Percentiles rank a stretch among this genome's conserved stretches.
phyloP scores from a whole-genome alignment of 768 basidiomycete species.

The Mycena crocata region DNA sequence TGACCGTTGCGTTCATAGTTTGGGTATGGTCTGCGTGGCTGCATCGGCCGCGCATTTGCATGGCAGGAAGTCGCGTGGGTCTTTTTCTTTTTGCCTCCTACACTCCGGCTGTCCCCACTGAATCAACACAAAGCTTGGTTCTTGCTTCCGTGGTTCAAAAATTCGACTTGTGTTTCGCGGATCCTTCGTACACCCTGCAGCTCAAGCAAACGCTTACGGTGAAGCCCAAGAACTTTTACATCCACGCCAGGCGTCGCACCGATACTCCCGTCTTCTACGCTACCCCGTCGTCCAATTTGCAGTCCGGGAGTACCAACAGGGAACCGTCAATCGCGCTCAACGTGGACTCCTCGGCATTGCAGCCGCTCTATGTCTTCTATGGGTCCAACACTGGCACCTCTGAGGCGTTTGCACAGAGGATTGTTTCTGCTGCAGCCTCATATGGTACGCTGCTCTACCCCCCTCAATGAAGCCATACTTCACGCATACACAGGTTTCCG shows the following conservation, averaged over 20 bases:
- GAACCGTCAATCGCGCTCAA: background rate
- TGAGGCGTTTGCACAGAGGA: slow-evolving; percentile 57
- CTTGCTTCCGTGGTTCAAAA: slow-evolving; percentile 54
- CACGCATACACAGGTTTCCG: slow-evolving; percentile 48
- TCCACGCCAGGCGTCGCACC: slow-evolving; percentile 52
- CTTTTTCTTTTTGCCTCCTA: background rate
- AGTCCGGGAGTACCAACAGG: background rate
- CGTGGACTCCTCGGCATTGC: background rate
- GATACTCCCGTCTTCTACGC: slow-evolving; percentile 31
- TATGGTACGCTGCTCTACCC: slow-evolving; percentile 46
- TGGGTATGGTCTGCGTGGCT: slow-evolving; percentile 37
- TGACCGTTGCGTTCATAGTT: slow-evolving; percentile 12
- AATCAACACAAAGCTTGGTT: slow-evolving; percentile 39
- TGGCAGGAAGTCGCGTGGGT: slow-evolving; percentile 55
- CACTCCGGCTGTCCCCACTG: no score
- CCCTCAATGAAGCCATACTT: no score
- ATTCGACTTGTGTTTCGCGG: slow-evolving; percentile 55
- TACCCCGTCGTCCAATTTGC: slow-evolving; percentile 27
- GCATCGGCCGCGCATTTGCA: slow-evolving; percentile 57
- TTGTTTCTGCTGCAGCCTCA: slow-evolving; percentile 48
- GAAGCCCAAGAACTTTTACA: slow-evolving; percentile 56
- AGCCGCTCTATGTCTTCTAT: slow-evolving; percentile 50
- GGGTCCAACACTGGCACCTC: slow-evolving; percentile 61
- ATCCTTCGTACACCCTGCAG: slow-evolving; percentile 55
- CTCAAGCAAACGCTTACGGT: slow-evolving; percentile 58